Evolutionary conservation across 345 rosid species (phyloP).

Genomic region (Pugionium dolabratum): DNA sequence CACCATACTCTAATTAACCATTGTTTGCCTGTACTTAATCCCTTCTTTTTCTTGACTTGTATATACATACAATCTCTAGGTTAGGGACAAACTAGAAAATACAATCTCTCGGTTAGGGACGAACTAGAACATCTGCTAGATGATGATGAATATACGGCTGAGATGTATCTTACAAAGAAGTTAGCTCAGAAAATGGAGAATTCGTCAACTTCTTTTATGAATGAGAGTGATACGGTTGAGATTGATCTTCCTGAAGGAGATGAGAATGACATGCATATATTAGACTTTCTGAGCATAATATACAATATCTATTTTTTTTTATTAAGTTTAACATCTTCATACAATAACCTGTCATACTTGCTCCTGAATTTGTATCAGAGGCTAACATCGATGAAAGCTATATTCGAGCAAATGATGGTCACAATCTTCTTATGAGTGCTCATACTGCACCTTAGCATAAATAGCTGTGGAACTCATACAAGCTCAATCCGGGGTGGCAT

Average conservation of each 20-base stretch:
- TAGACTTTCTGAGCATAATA: not conserved
- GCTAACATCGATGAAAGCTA: slow-evolving; percentile 47
- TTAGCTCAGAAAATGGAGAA: slow-evolving; percentile 59
- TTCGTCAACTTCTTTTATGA: slow-evolving; percentile 55
- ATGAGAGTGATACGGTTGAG: slow-evolving; percentile 51
- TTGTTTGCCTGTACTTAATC: no score
- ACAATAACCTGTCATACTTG: slow-evolving; percentile 45
- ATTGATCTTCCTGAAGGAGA: slow-evolving; percentile 52
- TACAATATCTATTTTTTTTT: not conserved
- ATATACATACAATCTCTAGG: slow-evolving; percentile 38
- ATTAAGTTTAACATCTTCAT: slow-evolving; percentile 32
- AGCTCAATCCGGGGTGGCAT: slow-evolving; percentile 60
- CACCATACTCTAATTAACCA: no score
- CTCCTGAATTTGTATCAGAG: slow-evolving; percentile 50
- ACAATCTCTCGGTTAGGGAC: slow-evolving; percentile 51
- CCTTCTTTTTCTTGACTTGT: no score
- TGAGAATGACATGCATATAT: slow-evolving; percentile 54
- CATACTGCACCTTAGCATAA: slow-evolving; percentile 48
- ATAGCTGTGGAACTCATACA: slow-evolving; percentile 56
- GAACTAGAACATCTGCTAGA: slow-evolving; percentile 84
- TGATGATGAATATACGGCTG: slow-evolving; percentile 93
- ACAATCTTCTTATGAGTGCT: slow-evolving; percentile 52
- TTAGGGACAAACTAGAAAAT: slow-evolving; percentile 72
- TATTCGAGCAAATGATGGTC: slow-evolving; percentile 45
- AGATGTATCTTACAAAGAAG: slow-evolving; percentile 90